These are phyloP conservation scores for Ustilaginoidea virens DNA, from an alignment of 2,329 filamentous ascomycete genomes.

Conservation along the genomic window DNA sequence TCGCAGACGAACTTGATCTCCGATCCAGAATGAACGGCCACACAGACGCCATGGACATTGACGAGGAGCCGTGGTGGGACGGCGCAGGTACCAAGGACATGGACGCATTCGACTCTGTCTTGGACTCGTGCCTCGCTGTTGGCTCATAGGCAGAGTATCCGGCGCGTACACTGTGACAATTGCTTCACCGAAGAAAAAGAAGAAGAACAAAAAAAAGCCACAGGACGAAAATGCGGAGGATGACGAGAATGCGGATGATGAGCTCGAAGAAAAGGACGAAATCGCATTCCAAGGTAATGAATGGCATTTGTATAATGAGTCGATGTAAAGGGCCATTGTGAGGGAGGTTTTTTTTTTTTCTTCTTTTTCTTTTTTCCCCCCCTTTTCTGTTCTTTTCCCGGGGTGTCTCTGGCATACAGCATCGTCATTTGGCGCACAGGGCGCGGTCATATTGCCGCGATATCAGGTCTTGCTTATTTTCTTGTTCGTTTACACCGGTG, in stretches of 20 bases:
- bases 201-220: no score
- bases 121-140: constrained; percentile 40
- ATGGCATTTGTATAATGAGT: no score
- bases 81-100: constrained; percentile 38
- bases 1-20: constrained; percentile 10
- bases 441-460: no score
- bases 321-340: no score
- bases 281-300: no score
- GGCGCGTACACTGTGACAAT: background rate
- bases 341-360: background rate
- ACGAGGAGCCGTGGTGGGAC: constrained; percentile 45
- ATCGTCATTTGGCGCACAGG: no score
- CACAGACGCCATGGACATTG: constrained; percentile 43
- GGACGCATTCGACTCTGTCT: constrained; percentile 35
- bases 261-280: no score
- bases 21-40: constrained; percentile 30
- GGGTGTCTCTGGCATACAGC: background rate
- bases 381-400: background rate
- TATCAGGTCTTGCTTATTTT: no score
- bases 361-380: background rate
- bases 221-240: no score
- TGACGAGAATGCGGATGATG: no score
- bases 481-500: no score
- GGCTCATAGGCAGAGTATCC: constrained; percentile 15
- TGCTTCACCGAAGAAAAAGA: no score